These are phyloP conservation scores for Earliella scabrosa DNA, from an alignment of 1,284 basidiomycete genomes.

Conservation along the genomic window DNA sequence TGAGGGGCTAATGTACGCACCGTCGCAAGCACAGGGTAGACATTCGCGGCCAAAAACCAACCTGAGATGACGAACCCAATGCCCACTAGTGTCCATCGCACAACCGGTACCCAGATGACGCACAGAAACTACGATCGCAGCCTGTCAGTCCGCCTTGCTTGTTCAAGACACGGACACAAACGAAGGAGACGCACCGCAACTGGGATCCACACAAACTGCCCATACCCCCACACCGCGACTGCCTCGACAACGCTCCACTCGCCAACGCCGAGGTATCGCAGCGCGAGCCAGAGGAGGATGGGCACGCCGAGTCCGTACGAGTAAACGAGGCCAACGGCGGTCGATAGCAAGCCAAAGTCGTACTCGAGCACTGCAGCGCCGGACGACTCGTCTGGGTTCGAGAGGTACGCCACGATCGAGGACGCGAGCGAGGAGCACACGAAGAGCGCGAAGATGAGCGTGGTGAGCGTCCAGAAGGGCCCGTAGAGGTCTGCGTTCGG, in stretches of 20 bases:
- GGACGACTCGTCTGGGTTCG: slow-evolving; percentile 47
- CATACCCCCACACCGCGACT: slow-evolving; percentile 75
- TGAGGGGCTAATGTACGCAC: slow-evolving; percentile 49
- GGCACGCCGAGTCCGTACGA: slow-evolving; percentile 84
- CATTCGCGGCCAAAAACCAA: slow-evolving; percentile 82
- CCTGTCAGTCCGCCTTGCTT: background rate
- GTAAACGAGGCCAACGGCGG: slow-evolving; percentile 85
- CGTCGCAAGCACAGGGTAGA: slow-evolving; percentile 88
- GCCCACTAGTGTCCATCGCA: slow-evolving; percentile 81
- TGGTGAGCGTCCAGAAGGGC: slow-evolving; percentile 95
- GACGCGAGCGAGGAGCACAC: slow-evolving; percentile 89
- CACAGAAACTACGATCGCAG: slow-evolving; percentile 65
- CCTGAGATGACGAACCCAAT: slow-evolving; percentile 78
- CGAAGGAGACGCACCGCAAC: slow-evolving; percentile 60
- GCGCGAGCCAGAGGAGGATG: slow-evolving; percentile 75
- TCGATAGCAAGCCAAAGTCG: slow-evolving; percentile 83
- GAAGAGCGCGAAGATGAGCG: slow-evolving; percentile 89
- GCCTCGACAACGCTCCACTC: slow-evolving; percentile 88
- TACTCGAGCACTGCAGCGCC: slow-evolving; percentile 57
- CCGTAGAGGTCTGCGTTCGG: slow-evolving; percentile 81
- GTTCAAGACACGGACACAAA: background rate
- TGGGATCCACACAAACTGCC: slow-evolving; percentile 79
- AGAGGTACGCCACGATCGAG: slow-evolving; percentile 82
- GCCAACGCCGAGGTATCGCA: slow-evolving; percentile 83
- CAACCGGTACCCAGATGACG: slow-evolving; percentile 77